Evolutionary conservation across 192 early-diverging fungal species (phyloP), one percentile per base, ranked within the genome.

Genomic region (Podila verticillata): DNA sequence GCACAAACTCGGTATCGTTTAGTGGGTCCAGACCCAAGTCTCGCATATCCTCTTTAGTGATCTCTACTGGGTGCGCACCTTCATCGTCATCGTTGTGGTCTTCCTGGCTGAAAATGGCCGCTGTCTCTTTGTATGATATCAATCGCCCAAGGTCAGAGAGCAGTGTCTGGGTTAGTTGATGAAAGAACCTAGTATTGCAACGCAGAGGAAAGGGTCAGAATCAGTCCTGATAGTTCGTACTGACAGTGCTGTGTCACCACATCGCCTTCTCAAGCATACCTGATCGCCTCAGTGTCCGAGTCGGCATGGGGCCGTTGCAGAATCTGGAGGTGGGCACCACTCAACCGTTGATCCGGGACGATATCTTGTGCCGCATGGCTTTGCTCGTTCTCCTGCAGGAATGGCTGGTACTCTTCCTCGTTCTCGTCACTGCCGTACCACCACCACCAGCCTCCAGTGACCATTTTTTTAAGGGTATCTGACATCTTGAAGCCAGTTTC

Each of bases 361-460:
- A 65, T 28, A 3, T 32, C 47, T 49, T 65, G 35, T 57, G 13
- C 39, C 4, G 39, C 71, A n/a, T 64, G 70, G 57, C 31, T 67
- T 61, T 64, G 75, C 57, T 60, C 57, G 30, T 8, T 49, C 39
- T 1, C 49, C 13, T 24, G 48, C 7, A 67, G 31, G 36, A 72
- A 63, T 9, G 75, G 54, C 39, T 75, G 62, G 48, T 61, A 64
- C n/a, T 63, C 73, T 32, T 70, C 67, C 26, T 63, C 80, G 32
- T 57, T 73, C 34, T 67, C 69, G 12, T 82, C 75, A 48, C 72
- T 66, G 1, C 80, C 86, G 66, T 85, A 84, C 84, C 86, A 85
- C 86, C 86, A 84, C 70, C 83, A 82, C 84, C 86, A 85, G 26
- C 86, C 86, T 59, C 82, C 82, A 22, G 83, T 71, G 20, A 87